Percentiles rank a stretch among this genome's conserved stretches.
These are phyloP conservation scores for Backusella morwellensis DNA, from an alignment of 192 early-diverging fungal genomes.

Conservation along the genomic window DNA sequence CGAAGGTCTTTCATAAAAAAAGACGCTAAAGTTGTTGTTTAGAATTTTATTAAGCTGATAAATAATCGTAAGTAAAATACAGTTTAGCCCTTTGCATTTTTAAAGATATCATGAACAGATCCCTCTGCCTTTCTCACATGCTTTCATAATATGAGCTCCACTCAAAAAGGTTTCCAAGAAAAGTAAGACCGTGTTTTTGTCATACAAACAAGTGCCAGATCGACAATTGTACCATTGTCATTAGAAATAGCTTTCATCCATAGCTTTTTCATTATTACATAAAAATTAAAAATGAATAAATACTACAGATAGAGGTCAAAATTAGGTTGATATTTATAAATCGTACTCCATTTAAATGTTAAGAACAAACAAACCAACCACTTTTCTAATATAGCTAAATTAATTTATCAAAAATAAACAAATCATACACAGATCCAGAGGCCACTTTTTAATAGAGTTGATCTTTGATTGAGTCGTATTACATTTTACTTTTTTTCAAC, in stretches of 20 bases:
- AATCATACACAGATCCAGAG: no score
- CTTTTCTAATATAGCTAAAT: neutral
- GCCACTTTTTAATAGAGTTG: no score
- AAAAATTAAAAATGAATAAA: neutral
- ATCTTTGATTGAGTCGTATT: no score
- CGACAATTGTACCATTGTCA: neutral
- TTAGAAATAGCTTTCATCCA: neutral
- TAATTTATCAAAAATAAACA: neutral
- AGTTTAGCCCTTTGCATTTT: neutral
- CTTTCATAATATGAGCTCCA: neutral
- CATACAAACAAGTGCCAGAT: neutral
- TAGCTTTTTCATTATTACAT: neutral
- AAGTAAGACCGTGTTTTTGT: neutral
- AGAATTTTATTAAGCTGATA: no score
- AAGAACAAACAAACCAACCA: neutral
- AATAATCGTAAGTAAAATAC: neutral
- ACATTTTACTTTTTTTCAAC: no score
- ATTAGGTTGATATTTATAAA: neutral
- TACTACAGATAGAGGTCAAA: neutral
- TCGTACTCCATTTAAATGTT: neutral
- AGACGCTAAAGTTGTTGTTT: no score
- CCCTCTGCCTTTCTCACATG: neutral
- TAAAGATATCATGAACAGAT: neutral
- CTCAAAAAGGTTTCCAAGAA: neutral
- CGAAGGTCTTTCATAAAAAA: neutral